Evolutionary conservation across 768 basidiomycete genomes (phyloP), one percentile per base, ranked within the genome.

Genomic region (Kondoa malvinella): DNA sequence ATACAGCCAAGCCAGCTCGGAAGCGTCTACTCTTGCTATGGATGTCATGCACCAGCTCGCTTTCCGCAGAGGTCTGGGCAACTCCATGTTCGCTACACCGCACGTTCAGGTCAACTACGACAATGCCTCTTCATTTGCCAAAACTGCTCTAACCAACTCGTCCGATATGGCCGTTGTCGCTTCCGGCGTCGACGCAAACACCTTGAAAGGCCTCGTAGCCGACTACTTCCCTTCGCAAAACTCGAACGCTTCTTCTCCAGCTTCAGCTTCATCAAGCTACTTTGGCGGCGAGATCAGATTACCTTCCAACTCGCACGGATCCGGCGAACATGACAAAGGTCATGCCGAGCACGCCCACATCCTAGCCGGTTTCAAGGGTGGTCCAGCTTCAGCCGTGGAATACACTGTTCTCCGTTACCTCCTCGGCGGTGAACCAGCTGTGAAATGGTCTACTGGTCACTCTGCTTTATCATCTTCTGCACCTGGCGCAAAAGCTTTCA

Each of bases 1-100:
- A 75, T 79, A 85, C 58, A 77, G 81, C 50, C 79, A 83, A 27
- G 87, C 85, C 16, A 76, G 79, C 58, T 77, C 80, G 60, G 80
- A 87, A 68, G 85, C 89, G 4, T 80, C 82, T 27, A 82, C 83
- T 1, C 81, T 81, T 73, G 92, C 92, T 56, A 71, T 97, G 67
- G 94, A 99, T 75, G 80, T 86, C 40, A 92, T 91, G 2, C 94
- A 97, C 77, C 78, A 83, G 57, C 81, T 92, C 68, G 92, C 94
- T 57, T 99, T 97, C 87, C 90, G 92, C 75, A 81, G 81, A 57
- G 94, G 94, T 17, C 90, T 97, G 73, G 94, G 94, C 73, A 82
- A 87, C 72, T 87, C 92, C 27, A 83, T 96, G 69, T 90, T 89
- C 78, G 87, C 91, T 25, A 80, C 86, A n/a, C 80, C 83, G 17